Conservation (phyloP, 345 rosid genomes). For the Brassica juncea region DNA sequence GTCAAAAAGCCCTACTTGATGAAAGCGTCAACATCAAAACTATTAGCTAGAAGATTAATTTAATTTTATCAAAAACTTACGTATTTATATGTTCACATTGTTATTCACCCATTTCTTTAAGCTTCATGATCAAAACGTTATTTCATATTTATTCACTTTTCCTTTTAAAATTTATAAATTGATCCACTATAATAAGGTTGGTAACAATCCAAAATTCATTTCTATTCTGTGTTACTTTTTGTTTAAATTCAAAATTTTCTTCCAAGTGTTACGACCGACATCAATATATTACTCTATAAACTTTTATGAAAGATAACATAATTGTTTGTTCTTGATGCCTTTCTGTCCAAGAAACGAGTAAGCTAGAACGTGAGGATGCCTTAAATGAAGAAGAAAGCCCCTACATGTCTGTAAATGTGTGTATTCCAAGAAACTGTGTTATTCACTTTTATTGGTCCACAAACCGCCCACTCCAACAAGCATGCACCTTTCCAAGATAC, state of each 20-base stretch:
- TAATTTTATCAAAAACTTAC: background rate
- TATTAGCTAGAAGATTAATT: background rate
- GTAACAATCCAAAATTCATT: background rate
- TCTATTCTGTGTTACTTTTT: background rate
- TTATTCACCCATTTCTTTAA: background rate
- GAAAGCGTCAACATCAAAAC: constrained; percentile 14
- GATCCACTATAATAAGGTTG: background rate
- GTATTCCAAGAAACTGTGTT: constrained; percentile 22
- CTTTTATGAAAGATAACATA: background rate
- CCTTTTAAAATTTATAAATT: background rate
- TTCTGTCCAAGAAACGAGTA: constrained; percentile 10
- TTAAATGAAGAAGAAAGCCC: constrained; percentile 32
- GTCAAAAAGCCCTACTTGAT: constrained; percentile 18
- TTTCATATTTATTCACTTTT: background rate
- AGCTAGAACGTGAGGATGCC: constrained; percentile 21
- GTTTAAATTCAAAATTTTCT: background rate
- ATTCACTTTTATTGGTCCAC: constrained; percentile 26
- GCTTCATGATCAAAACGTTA: background rate
- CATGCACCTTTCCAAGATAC: constrained; percentile 23
- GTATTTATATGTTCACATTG: background rate
- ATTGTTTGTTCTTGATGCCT: background rate
- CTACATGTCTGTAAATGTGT: constrained; percentile 33
- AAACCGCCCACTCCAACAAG: constrained; percentile 21
- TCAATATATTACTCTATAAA: background rate
- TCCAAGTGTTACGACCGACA: background rate